Evolutionary conservation across 495 filamentous ascomycete species (phyloP).

Genomic region (Trichoderma parareesei): DNA sequence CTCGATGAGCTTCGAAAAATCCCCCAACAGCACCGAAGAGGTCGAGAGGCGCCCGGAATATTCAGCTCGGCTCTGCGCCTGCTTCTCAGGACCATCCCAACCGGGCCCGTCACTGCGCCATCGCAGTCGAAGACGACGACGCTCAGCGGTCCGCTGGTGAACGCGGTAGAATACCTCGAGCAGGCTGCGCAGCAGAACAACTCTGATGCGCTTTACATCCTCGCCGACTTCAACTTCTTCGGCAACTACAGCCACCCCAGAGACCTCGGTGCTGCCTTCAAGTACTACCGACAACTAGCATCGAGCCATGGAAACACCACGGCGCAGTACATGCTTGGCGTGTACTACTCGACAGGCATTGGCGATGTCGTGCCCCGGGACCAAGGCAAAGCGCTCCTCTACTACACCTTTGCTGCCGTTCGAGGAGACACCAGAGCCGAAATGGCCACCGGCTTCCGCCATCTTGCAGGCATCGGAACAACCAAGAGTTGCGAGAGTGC

Average conservation of each 20-base stretch:
- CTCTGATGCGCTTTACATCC: conserved; percentile 78
- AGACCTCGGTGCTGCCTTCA: conserved; percentile 75
- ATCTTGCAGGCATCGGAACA: conserved; percentile 78
- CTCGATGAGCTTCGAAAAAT: conserved; percentile 35
- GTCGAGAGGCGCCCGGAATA: conserved; percentile 31
- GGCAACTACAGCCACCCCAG: conserved; percentile 87
- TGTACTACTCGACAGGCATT: conserved; percentile 93
- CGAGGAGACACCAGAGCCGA: conserved; percentile 76
- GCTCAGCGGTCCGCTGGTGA: conserved; percentile 33
- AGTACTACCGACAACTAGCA: conserved; percentile 72
- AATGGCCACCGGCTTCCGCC: conserved; percentile 87
- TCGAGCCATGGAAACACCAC: conserved; percentile 75
- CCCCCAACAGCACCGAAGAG: conserved; percentile 24
- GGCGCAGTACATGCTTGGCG: conserved; percentile 89
- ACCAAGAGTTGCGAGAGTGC: conserved; percentile 81
- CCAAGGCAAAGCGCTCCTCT: conserved; percentile 85
- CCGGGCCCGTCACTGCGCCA: conserved; percentile 33
- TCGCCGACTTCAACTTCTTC: conserved; percentile 95
- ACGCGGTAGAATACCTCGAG: conserved; percentile 67
- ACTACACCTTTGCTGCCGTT: conserved; percentile 89
- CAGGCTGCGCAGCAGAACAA: conserved; percentile 67
- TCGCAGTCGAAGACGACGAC: conserved; percentile 19
- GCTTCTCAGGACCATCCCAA: conserved; percentile 33
- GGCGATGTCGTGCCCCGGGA: conserved; percentile 75
- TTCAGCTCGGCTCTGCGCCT: conserved; percentile 30